Conservation (phyloP, 1,284 basidiomycete species). For the Neotropicomus parvogracilis region DNA sequence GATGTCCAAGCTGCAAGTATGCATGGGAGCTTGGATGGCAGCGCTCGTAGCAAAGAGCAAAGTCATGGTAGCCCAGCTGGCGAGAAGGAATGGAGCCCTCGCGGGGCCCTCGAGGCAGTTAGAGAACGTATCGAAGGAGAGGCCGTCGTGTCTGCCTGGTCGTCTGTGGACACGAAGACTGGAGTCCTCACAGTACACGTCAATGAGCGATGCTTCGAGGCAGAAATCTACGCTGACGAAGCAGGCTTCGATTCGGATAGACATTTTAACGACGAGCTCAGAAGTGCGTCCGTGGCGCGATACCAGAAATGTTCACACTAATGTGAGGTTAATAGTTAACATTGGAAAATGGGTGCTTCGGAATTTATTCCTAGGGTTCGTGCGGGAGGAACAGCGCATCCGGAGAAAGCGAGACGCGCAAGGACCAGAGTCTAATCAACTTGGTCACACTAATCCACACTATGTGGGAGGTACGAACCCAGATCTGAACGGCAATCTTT, state of each 20-base stretch:
- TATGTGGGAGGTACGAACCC: slow-evolving; percentile 30
- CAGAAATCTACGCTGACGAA: slow-evolving; percentile 94
- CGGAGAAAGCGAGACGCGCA: slow-evolving; percentile 37
- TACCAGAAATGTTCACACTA: slow-evolving; percentile 15
- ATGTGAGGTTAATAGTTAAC: slow-evolving; percentile 53
- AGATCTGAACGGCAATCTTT: slow-evolving; percentile 27
- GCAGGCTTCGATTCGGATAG: slow-evolving; percentile 60
- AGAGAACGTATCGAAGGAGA: slow-evolving; percentile 89
- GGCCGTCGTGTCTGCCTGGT: slow-evolving; percentile 84
- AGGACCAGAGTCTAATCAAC: slow-evolving; percentile 19
- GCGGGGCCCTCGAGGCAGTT: slow-evolving; percentile 86
- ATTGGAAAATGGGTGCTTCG: slow-evolving; percentile 77
- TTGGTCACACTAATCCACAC: slow-evolving; percentile 18
- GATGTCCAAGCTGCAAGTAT: slow-evolving; percentile 61
- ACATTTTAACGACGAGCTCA: slow-evolving; percentile 70
- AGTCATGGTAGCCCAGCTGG: slow-evolving; percentile 30
- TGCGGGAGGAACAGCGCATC: slow-evolving; percentile 57
- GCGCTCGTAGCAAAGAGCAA: slow-evolving; percentile 27
- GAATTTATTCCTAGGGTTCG: slow-evolving; percentile 70
- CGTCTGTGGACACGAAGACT: slow-evolving; percentile 83
- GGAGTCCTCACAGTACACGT: slow-evolving; percentile 88
- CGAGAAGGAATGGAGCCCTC: slow-evolving; percentile 55
- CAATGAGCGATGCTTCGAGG: slow-evolving; percentile 86
- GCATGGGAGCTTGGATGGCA: slow-evolving; percentile 37
- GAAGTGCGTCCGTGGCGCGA: slow-evolving; percentile 52